Evolutionary conservation across 2,329 filamentous ascomycete genomes (phyloP), one percentile per base, ranked within the genome.

Genomic region (Sporothrix curviconia): DNA sequence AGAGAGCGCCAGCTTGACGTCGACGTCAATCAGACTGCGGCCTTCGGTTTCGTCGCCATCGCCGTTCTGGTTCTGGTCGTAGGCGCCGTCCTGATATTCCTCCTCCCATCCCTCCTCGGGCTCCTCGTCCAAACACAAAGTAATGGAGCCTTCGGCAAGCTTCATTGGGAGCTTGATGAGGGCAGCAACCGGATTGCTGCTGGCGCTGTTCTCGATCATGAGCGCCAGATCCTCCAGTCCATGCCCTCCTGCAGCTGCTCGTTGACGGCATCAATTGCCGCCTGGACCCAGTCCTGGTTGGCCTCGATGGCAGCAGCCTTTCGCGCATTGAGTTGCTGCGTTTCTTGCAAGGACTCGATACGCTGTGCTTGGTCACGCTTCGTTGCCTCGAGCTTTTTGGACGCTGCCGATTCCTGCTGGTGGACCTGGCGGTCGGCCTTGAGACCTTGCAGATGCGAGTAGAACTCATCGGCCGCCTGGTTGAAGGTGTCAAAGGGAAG

Each of bases 401-500:
- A 89, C 3, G 94, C 94, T 4, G 81, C 78, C 19, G 87, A 84
- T 70, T 99, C 91, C 50, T 87, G 83, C 69, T 97, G 92, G 4
- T 83, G 84, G 4, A 97, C 74, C 55, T 85, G 82, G 1, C 90
- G 95, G 69, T 95, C 88, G 1, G 97, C 78, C 68, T 90, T 95
- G 69, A 96, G 92, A 0, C 92, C 90, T 72, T 99, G 94, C 25
- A 97, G 83, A 0, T 92, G 97, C 0, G 94, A 97, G 70, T 95
- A 97, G 74, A 96, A 99, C 64, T 96, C 90, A 68, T 99, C 94
- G 0, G 96, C 91, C 0, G 91, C 94, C 67, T 87, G 88, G 70
- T 96, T 96, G 76, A 95, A 97, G 9, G 85, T 87, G 7, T 90
- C 81, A 63, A 92, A 91, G 55, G 89, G 82, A 12, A 97, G 67